These are phyloP conservation scores for Nitzschia palea DNA, from an alignment of 108 stramenopile genomes.

Conservation along the genomic window DNA sequence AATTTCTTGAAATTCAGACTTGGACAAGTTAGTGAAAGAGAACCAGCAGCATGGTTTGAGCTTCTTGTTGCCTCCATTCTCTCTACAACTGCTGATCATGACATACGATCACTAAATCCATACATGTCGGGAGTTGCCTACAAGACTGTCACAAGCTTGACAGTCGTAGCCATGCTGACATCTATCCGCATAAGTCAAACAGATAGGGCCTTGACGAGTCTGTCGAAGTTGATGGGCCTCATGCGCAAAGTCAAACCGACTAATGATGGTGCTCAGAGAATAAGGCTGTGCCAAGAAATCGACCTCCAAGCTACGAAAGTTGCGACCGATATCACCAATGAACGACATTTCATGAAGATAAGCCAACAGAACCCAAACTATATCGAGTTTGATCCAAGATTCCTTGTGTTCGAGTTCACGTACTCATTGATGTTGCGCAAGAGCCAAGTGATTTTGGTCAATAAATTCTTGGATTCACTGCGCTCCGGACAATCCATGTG, in stretches of 20 bases:
- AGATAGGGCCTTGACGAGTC: slow-evolving; percentile 75
- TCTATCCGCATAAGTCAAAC: slow-evolving; percentile 90
- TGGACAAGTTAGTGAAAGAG: slow-evolving; percentile 87
- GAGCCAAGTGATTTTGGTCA: slow-evolving; percentile 95
- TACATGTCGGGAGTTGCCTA: slow-evolving; percentile 82
- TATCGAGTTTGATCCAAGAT: slow-evolving; percentile 93
- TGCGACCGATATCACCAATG: slow-evolving; percentile 75
- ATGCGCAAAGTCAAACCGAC: slow-evolving; percentile 58
- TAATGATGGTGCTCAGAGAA: slow-evolving; percentile 50
- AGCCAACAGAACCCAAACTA: slow-evolving; percentile 52
- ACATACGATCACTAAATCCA: slow-evolving; percentile 87
- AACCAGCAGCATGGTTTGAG: slow-evolving; percentile 89
- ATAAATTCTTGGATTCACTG: slow-evolving; percentile 86
- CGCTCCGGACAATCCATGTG: slow-evolving; percentile 82
- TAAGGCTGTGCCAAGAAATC: slow-evolving; percentile 77
- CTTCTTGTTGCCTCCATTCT: slow-evolving; percentile 87
- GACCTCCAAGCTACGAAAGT: slow-evolving; percentile 79
- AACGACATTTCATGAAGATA: slow-evolving; percentile 87
- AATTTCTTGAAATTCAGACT: slow-evolving; percentile 83
- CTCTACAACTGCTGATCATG: slow-evolving; percentile 78
- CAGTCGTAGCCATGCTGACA: slow-evolving; percentile 89
- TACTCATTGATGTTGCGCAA: slow-evolving; percentile 93
- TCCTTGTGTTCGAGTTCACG: slow-evolving; percentile 97
- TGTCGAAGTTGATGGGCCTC: slow-evolving; percentile 66
- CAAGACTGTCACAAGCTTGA: slow-evolving; percentile 87